Evolutionary conservation across 805 yeast genomes (phyloP).

Genomic region (Kazachstania kunashirensis): DNA sequence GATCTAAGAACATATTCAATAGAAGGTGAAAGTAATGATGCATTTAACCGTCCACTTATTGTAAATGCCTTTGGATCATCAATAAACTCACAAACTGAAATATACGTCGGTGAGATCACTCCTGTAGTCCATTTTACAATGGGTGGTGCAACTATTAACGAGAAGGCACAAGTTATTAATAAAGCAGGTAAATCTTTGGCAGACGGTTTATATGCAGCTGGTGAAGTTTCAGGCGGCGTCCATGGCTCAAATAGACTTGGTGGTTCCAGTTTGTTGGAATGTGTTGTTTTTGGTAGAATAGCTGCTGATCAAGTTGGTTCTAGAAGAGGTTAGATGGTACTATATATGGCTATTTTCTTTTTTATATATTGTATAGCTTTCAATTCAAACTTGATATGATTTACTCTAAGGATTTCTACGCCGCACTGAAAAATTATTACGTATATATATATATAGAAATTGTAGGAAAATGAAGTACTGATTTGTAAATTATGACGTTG

Average conservation of each 20-base stretch:
- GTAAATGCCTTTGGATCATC: conserved; percentile 25
- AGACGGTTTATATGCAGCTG: conserved; percentile 48
- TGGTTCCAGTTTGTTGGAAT: conserved; percentile 48
- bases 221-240: conserved; percentile 61
- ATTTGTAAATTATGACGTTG: too few relatives aligned
- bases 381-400: too few relatives aligned
- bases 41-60: conserved; percentile 30
- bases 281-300: conserved; percentile 51
- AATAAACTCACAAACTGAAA: conserved; percentile 16
- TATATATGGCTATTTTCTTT: too few relatives aligned
- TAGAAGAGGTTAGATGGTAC: not conserved
- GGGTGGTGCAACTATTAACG: conserved; percentile 56
- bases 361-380: too few relatives aligned
- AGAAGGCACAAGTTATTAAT: conserved; percentile 34
- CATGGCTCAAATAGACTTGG: conserved; percentile 57
- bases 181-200: conserved; percentile 28
- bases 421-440: too few relatives aligned
- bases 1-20: conserved; percentile 20
- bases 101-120: conserved; percentile 44
- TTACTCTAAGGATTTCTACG: too few relatives aligned
- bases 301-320: conserved; percentile 34
- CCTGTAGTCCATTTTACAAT: conserved; percentile 59
- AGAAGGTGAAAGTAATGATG: conserved; percentile 22
- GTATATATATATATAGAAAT: too few relatives aligned
- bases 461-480: too few relatives aligned